Evolutionary conservation across 352 stramenopile genomes (phyloP).

Genomic region (Peronospora farinosa): DNA sequence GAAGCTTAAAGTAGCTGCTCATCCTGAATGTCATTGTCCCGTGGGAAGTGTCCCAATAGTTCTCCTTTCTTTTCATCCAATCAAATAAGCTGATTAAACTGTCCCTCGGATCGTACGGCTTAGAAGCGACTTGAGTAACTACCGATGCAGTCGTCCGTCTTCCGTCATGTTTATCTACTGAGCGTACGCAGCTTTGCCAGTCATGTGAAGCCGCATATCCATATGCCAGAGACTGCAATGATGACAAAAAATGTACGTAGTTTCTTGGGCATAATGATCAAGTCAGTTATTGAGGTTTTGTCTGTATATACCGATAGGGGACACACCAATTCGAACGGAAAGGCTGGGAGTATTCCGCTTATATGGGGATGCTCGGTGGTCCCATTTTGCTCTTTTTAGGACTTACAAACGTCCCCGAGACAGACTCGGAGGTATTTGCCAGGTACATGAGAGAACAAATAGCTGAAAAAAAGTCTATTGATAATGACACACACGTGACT

Average conservation of each 20-base stretch:
- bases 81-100: slow-evolving; percentile 4
- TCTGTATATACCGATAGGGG: slow-evolving; percentile 29
- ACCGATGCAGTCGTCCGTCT: slow-evolving; percentile 24
- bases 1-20: too few species aligned
- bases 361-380: slow-evolving; percentile 65
- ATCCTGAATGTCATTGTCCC: too few species aligned
- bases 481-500: neutral
- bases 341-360: slow-evolving; percentile 78
- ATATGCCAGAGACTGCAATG: slow-evolving; percentile 85
- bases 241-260: slow-evolving; percentile 75
- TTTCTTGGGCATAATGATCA: neutral
- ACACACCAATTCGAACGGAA: slow-evolving; percentile 77
- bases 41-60: neutral
- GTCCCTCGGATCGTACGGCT: slow-evolving; percentile 15
- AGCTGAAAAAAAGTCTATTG: neutral
- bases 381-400: slow-evolving; percentile 72
- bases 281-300: neutral
- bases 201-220: slow-evolving; percentile 45
- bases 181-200: slow-evolving; percentile 48
- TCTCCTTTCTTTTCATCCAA: slow-evolving; percentile 18
- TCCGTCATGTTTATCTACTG: slow-evolving; percentile 28
- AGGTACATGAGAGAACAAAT: slow-evolving; percentile 41
- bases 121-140: slow-evolving; percentile 6
- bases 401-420: slow-evolving; percentile 74
- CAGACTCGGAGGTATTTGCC: slow-evolving; percentile 76